These are phyloP conservation scores for Brasilioporus rufonigricans DNA, from an alignment of 768 basidiomycete species.

Conservation along the genomic window DNA sequence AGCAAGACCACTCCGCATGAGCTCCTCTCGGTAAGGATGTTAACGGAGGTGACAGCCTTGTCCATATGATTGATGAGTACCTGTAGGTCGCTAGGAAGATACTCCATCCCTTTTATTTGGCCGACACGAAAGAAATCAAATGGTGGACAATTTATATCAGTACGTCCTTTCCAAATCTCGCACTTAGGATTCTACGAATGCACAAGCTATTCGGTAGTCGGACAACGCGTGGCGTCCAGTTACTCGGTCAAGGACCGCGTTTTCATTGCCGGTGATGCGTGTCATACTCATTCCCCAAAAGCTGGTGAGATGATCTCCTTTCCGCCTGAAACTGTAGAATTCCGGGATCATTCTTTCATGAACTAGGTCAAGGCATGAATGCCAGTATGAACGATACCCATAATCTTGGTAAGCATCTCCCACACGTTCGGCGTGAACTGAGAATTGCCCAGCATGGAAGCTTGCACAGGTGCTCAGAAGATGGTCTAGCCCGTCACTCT, in stretches of 20 bases:
- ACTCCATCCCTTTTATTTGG: conserved; percentile 54
- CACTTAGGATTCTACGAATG: background rate
- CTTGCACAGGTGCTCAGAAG: conserved; percentile 43
- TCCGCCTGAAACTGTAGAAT: background rate
- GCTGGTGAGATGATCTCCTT: conserved; percentile 39
- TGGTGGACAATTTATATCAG: conserved; percentile 78
- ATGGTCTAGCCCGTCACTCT: conserved; percentile 35
- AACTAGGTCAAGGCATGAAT: conserved; percentile 69
- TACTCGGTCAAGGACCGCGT: conserved; percentile 60
- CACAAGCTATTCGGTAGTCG: conserved; percentile 41
- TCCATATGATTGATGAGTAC: background rate
- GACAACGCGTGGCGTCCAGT: conserved; percentile 66
- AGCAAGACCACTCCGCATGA: conserved; percentile 45
- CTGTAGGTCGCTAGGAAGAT: conserved; percentile 52
- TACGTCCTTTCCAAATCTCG: conserved; percentile 29
- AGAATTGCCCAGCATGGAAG: conserved; percentile 45
- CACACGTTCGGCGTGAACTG: conserved; percentile 44
- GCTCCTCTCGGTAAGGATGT: conserved; percentile 46
- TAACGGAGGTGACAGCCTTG: background rate
- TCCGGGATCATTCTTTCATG: background rate
- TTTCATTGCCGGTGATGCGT: conserved; percentile 77
- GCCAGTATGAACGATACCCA: conserved; percentile 74
- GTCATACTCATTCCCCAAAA: conserved; percentile 66
- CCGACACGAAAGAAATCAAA: conserved; percentile 45
- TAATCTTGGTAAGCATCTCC: conserved; percentile 50